Evolutionary conservation across 2,329 filamentous ascomycete species (phyloP), one percentile per base, ranked within the genome.

Genomic region (Paecilomyces sp.): DNA sequence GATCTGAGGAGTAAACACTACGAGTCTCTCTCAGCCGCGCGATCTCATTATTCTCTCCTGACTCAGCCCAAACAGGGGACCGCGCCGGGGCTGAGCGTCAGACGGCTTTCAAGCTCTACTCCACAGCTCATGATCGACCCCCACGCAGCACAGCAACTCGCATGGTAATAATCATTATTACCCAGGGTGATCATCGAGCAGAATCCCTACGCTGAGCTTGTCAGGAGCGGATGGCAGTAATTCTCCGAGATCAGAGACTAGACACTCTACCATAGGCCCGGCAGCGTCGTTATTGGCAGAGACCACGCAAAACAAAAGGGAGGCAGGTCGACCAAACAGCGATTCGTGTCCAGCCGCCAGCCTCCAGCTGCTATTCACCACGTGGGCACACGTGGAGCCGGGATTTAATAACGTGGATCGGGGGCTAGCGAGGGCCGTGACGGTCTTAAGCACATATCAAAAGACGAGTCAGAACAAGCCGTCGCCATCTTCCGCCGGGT

Each of bases 331-430:
- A 18, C 6, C 41, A 47, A 47, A 47, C 36, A 15, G 41, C 36
- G 34, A 41, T n/a, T 41, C 34, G n/a, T 41, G 34, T 41, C 11
- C 11, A 41, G 36, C 36, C 36, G 24, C 25, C 22, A 53, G 28
- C 51, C 9, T 53, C 24, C 51, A 30, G 22, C 51, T 13, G 47
- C 25, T 53, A 28, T 24, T 56, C 64, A 66, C 71, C 70, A 73
- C 71, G 70, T 73, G 71, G 63, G 63, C 64, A 64, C 71, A 73
- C 71, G 71, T 73, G 71, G 68, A 64, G 67, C 68, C 61, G 66
- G 67, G 67, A 58, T 62, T 52, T 57, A 22, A 52, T 53, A 33
- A 33, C 47, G 56, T 33, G 57, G 64, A 65, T 68, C 67, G 65
- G 63, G 41, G 62, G 58, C 58, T 64, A 64, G 57, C 34, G 58